A percentile compares a stretch with the other conserved stretches of the same genome.
These are phyloP conservation scores for Trypanosoma mega DNA, from an alignment of 208 protist species.

Conservation along the genomic window DNA sequence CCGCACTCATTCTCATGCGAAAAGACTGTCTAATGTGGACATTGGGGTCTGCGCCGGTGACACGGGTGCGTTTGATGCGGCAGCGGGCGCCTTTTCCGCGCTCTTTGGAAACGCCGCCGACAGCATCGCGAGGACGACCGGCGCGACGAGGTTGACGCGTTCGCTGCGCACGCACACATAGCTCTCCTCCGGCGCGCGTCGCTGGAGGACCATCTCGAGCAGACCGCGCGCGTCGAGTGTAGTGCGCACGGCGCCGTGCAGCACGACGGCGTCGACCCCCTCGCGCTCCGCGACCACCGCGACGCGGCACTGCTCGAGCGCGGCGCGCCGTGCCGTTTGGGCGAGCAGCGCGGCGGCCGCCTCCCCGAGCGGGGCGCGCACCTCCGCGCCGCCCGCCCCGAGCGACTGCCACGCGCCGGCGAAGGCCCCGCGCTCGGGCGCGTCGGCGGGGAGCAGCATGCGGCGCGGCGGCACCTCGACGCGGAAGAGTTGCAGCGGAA, in stretches of 20 bases:
- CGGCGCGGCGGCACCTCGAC: constrained; percentile 15
- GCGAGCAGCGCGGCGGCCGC: neutral
- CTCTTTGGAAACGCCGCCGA: constrained; percentile 13
- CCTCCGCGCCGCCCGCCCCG: neutral
- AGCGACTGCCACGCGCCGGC: constrained; percentile 20
- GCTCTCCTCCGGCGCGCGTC: constrained; percentile 5
- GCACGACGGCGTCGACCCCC: constrained; percentile 3
- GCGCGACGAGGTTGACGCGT: constrained; percentile 10
- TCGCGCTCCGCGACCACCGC: constrained; percentile 19
- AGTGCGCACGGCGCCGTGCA: constrained; percentile 15
- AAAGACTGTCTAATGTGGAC: constrained; percentile 46
- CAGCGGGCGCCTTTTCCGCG: neutral
- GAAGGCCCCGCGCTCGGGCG: constrained; percentile 18
- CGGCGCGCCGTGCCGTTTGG: constrained; percentile 1
- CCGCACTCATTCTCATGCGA: no score
- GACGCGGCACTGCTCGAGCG: constrained; percentile 14
- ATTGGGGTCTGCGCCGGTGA: no score
- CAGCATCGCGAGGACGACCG: constrained; percentile 16
- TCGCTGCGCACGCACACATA: constrained; percentile 25
- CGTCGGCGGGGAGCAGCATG: constrained; percentile 5
- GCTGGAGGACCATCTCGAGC: constrained; percentile 21
- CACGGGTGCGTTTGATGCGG: neutral
- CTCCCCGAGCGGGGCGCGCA: constrained; percentile 1
- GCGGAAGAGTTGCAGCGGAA: constrained; percentile 20
- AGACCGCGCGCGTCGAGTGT: constrained; percentile 17